A percentile compares a stretch with the other conserved stretches of the same genome.
These are phyloP conservation scores for Lachancea quebecensis DNA, from an alignment of 805 yeast genomes.

Conservation along the genomic window DNA sequence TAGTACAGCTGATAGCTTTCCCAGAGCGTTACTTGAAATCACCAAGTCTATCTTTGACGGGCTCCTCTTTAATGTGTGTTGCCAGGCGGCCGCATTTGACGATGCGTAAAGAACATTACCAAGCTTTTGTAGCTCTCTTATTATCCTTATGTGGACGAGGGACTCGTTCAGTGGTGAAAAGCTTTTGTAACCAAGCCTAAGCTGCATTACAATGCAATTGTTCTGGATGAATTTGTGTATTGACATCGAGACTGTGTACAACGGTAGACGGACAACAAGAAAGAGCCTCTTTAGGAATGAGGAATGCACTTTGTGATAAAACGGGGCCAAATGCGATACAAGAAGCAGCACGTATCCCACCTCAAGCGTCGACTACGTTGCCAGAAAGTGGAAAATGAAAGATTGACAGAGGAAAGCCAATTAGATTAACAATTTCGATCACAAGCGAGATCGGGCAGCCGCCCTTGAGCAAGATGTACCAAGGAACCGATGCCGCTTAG, in stretches of 20 bases:
- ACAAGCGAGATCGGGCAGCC: no score
- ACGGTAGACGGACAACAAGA: neutral
- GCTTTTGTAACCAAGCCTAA: conserved; percentile 9
- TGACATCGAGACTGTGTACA: neutral
- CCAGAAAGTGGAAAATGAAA: no score
- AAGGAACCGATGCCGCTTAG: no score
- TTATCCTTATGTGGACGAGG: conserved; percentile 7
- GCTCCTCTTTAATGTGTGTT: conserved; percentile 8
- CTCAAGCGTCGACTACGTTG: no score
- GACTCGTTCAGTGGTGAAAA: conserved; percentile 12
- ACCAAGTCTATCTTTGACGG: conserved; percentile 14
- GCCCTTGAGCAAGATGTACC: no score
- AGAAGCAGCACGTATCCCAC: no score
- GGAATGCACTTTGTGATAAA: no score
- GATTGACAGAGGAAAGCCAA: no score
- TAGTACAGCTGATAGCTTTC: conserved; percentile 9
- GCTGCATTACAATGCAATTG: conserved; percentile 13
- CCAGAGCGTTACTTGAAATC: conserved; percentile 9
- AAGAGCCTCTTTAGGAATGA: no score
- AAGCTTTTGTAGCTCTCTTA: conserved; percentile 11
- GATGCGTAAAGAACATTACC: conserved; percentile 16
- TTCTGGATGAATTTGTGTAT: conserved; percentile 7
- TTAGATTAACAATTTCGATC: no score
- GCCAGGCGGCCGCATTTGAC: conserved; percentile 10
- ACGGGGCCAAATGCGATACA: no score